Base-by-base conservation (phyloP, 2,329 filamentous ascomycete genomes). In the Paracoccidioides lutzii region DNA sequence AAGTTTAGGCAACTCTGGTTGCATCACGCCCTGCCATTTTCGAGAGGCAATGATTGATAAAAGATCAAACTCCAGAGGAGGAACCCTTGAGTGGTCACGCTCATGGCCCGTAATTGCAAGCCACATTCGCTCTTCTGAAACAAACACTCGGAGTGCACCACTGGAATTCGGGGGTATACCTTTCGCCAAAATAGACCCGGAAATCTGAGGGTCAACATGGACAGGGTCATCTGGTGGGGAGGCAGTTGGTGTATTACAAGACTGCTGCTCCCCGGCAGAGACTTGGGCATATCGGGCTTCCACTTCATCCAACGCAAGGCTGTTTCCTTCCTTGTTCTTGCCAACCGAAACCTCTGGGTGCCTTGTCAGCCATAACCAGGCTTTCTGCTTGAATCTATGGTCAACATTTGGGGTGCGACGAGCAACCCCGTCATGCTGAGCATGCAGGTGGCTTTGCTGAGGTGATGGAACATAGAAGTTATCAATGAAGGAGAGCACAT, bases 41-140 rank as follows among this genome's bases (percentile, higher is more conserved):
- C 71, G 71, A 8, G 76, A 74, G 5, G 80, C 80, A 59, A 85
- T 82, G 53, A 82, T 75, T 8, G 78, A 80, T 1, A 85, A 68
- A 15, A 81, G 68, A 10, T 71, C 69, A 59, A 83, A 84, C 59
- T 84, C 79, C 54, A 77, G 71, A 0, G 69, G 67, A 1, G 78
- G 73, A 3, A 84, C 70, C 58, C 76, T 78, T 50, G 72, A 74
- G 14, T 73, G 68, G 61, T 85, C 81, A 30, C 77, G 75, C 22
- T 75, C 75, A 66, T 84, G 82, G 1, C 81, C 81, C 10, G 81
- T 74, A 52, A 84, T 69, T 7, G 81, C 78, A 55, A 77, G 72
- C 81, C 82, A 85, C 32, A 78, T 76, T 40, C 79, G 73, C 53
- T 80, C 75, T 59, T 78, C 71, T 5, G 75, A 81, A 6, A 80